These are phyloP conservation scores for Amanita pallidorosea DNA, from an alignment of 768 basidiomycete species.

Conservation along the genomic window DNA sequence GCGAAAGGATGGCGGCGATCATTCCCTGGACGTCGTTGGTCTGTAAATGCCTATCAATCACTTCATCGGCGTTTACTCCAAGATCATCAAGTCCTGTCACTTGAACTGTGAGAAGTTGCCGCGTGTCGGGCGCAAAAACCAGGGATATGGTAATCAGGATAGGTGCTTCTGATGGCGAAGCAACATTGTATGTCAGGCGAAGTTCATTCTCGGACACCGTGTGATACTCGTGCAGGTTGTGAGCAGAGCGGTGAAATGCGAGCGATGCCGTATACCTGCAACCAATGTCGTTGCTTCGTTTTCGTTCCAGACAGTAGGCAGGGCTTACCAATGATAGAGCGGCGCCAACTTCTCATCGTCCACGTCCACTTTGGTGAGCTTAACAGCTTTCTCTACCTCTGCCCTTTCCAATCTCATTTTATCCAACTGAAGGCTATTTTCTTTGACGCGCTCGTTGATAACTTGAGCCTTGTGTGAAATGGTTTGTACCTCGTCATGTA, in stretches of 20 bases:
- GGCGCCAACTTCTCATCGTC: slow-evolving; percentile 56
- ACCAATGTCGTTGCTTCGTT: not conserved
- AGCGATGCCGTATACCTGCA: slow-evolving; percentile 65
- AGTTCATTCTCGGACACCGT: slow-evolving; percentile 69
- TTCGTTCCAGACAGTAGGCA: not conserved
- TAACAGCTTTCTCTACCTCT: slow-evolving; percentile 62
- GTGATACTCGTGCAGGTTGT: slow-evolving; percentile 47
- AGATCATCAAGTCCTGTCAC: slow-evolving; percentile 38
- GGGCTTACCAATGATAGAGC: slow-evolving; percentile 58
- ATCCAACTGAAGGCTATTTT: slow-evolving; percentile 44
- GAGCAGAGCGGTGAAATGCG: slow-evolving; percentile 49
- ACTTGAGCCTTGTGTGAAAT: slow-evolving; percentile 38
- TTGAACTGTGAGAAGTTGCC: slow-evolving; percentile 50
- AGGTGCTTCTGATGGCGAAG: slow-evolving; percentile 17
- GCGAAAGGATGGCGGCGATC: slow-evolving; percentile 47
- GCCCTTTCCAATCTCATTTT: slow-evolving; percentile 46
- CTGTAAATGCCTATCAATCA: slow-evolving; percentile 52
- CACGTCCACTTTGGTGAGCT: slow-evolving; percentile 42
- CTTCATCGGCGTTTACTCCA: slow-evolving; percentile 45
- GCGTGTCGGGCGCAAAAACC: slow-evolving; percentile 62
- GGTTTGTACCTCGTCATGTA: slow-evolving; percentile 53
- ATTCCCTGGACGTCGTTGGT: slow-evolving; percentile 57
- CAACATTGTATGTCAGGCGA: slow-evolving; percentile 52
- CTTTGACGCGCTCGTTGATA: slow-evolving; percentile 54
- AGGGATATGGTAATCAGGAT: slow-evolving; percentile 40